Percentiles rank a stretch among this genome's conserved stretches.
These are phyloP conservation scores for Takashimella koratensis DNA, from an alignment of 1,284 basidiomycete genomes.

Conservation along the genomic window DNA sequence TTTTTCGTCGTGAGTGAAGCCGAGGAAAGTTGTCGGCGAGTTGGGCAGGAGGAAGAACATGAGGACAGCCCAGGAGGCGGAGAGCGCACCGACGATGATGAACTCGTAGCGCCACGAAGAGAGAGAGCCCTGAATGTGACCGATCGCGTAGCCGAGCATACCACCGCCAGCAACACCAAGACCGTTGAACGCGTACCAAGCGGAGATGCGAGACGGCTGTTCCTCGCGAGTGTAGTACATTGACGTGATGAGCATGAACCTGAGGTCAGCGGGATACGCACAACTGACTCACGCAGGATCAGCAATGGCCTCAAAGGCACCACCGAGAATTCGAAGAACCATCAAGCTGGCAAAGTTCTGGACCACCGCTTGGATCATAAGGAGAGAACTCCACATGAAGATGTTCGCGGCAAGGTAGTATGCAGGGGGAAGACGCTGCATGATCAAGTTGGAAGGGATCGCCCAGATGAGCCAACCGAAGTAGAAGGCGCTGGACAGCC, in stretches of 20 bases:
- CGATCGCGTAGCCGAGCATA: conserved; percentile 36
- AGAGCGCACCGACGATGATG: conserved; percentile 45
- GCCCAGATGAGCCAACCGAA: conserved; percentile 55
- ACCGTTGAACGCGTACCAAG: conserved; percentile 48
- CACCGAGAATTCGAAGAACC: conserved; percentile 51
- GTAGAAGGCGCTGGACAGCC: conserved; percentile 53
- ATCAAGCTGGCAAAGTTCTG: conserved; percentile 51
- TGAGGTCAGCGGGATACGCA: too few species aligned
- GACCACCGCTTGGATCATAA: conserved; percentile 49
- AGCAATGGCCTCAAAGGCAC: conserved; percentile 51
- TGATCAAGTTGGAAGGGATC: conserved; percentile 53
- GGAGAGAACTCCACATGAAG: conserved; percentile 51
- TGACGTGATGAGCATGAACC: conserved; percentile 39
- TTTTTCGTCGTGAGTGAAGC: conserved; percentile 48
- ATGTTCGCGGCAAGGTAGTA: conserved; percentile 54
- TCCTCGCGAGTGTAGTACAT: conserved; percentile 46
- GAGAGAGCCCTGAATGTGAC: conserved; percentile 46
- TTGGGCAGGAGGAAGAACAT: conserved; percentile 43
- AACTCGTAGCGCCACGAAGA: conserved; percentile 49
- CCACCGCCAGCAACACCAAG: conserved; percentile 46
- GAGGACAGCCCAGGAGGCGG: conserved; percentile 38
- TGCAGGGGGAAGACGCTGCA: conserved; percentile 52
- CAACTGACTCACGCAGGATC: too few species aligned
- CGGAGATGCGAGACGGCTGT: conserved; percentile 43
- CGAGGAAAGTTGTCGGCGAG: conserved; percentile 39